Percentiles rank a stretch among this genome's conserved stretches.
These are phyloP conservation scores for Fusarium foetens DNA, from an alignment of 2,329 filamentous ascomycete genomes.

Conservation along the genomic window DNA sequence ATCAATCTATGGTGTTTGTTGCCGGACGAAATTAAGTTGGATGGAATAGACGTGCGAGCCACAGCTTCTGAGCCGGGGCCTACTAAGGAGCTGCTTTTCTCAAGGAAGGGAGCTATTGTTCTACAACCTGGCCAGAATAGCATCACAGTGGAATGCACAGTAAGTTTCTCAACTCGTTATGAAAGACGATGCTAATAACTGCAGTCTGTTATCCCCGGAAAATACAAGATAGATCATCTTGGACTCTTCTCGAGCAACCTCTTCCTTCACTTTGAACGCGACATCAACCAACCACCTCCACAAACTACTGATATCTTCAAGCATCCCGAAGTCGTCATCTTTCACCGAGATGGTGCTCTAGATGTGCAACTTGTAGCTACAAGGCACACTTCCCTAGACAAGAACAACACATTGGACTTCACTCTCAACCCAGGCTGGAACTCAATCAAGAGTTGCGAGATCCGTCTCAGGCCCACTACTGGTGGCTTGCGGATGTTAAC, in stretches of 20 bases:
- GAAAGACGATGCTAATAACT: conserved; percentile 41
- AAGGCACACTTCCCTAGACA: conserved; percentile 80
- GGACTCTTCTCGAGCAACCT: conserved; percentile 72
- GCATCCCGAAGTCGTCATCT: conserved; percentile 74
- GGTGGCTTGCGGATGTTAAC: conserved; percentile 73
- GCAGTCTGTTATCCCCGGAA: conserved; percentile 74
- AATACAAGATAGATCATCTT: conserved; percentile 79
- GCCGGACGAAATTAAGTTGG: conserved; percentile 73
- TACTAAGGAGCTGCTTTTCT: conserved; percentile 65
- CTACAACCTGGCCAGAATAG: conserved; percentile 61
- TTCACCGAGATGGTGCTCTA: conserved; percentile 75
- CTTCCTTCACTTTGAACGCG: conserved; percentile 71
- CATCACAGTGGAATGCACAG: conserved; percentile 51
- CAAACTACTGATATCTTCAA: conserved; percentile 63
- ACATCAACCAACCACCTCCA: conserved; percentile 59
- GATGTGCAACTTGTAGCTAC: conserved; percentile 74
- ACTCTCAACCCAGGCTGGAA: conserved; percentile 81
- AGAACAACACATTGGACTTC: conserved; percentile 80
- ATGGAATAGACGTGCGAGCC: conserved; percentile 72
- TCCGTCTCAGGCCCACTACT: conserved; percentile 71
- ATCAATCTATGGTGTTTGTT: conserved; percentile 78
- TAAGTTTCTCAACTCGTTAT: conserved; percentile 33
- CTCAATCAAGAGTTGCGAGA: conserved; percentile 65
- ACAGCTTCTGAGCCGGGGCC: conserved; percentile 65
- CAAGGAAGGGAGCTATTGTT: conserved; percentile 41